phyloP scores from a whole-genome alignment of 371 early-diverging fungal genomes.

The Synchytrium microbalum region DNA sequence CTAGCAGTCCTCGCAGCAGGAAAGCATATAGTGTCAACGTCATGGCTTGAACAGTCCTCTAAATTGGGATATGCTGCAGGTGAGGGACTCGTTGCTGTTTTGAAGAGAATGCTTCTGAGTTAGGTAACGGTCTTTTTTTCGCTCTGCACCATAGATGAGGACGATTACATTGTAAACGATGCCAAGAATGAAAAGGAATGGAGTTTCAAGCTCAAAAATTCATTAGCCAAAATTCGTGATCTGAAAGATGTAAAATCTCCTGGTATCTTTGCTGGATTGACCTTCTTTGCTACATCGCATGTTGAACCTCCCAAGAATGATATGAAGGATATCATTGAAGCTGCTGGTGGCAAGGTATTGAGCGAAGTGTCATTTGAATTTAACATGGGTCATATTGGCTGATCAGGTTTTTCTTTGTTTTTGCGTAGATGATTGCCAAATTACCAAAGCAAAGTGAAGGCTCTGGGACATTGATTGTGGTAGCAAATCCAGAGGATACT shows the following conservation, averaged over 20 bases:
- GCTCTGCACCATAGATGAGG: slow-evolving; percentile 18
- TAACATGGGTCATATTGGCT: too few species aligned
- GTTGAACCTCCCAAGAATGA: slow-evolving; percentile 29
- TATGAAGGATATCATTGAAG: slow-evolving; percentile 28
- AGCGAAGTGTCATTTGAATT: too few species aligned
- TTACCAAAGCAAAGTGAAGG: background rate
- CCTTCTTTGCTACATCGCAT: slow-evolving; percentile 25
- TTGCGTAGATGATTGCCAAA: too few species aligned
- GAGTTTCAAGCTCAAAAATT: slow-evolving; percentile 20
- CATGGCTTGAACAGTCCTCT: slow-evolving; percentile 35
- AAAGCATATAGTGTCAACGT: slow-evolving; percentile 28
- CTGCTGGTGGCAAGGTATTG: slow-evolving; percentile 28
- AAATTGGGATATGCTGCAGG: slow-evolving; percentile 28
- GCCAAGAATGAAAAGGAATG: slow-evolving; percentile 22
- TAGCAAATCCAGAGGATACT: background rate
- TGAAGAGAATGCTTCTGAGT: slow-evolving; percentile 4
- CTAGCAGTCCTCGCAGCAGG: slow-evolving; percentile 36
- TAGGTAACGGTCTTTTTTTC: background rate
- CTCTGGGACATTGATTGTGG: background rate
- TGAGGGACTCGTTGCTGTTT: slow-evolving; percentile 11
- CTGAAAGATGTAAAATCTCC: background rate
- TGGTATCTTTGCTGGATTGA: background rate
- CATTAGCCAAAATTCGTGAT: slow-evolving; percentile 7
- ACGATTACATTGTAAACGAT: slow-evolving; percentile 29
- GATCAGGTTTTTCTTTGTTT: too few species aligned